A percentile compares a stretch with the other conserved stretches of the same genome.
These are phyloP conservation scores for Tirmania nivea DNA, from an alignment of 495 filamentous ascomycete species.

Conservation along the genomic window DNA sequence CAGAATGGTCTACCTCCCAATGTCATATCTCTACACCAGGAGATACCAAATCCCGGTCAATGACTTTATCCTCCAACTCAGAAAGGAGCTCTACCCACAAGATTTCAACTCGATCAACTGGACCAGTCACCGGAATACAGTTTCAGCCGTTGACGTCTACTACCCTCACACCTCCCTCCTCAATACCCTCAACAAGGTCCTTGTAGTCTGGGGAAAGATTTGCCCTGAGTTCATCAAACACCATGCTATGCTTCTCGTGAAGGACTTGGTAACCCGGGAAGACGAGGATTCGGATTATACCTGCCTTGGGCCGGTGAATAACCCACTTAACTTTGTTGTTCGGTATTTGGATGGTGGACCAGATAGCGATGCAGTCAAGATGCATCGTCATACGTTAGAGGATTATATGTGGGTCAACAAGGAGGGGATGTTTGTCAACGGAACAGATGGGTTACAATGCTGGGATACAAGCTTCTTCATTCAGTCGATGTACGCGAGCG, in stretches of 20 bases:
- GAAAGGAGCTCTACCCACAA: constrained; percentile 67
- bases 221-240: constrained; percentile 53
- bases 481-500: constrained; percentile 56
- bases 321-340: constrained; percentile 62
- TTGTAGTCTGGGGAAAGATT: constrained; percentile 38
- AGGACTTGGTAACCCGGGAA: constrained; percentile 63
- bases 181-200: constrained; percentile 47
- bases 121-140: constrained; percentile 55
- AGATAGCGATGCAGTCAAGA: constrained; percentile 47
- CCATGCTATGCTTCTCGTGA: constrained; percentile 35
- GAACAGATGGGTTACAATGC: constrained; percentile 86
- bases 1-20: constrained; percentile 74
- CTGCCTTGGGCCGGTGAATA: constrained; percentile 72
- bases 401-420: constrained; percentile 84
- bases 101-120: constrained; percentile 62
- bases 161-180: constrained; percentile 76
- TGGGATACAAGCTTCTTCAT: constrained; percentile 91
- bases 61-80: constrained; percentile 45
- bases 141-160: constrained; percentile 64
- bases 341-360: constrained; percentile 72
- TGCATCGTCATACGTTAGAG: constrained; percentile 56
- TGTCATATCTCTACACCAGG: constrained; percentile 75
- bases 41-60: constrained; percentile 49
- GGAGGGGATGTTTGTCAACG: constrained; percentile 86
- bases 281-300: constrained; percentile 80